These are phyloP conservation scores for Ambrosia artemisiifolia DNA, from an alignment of 129 eudicot species.

Conservation along the genomic window DNA sequence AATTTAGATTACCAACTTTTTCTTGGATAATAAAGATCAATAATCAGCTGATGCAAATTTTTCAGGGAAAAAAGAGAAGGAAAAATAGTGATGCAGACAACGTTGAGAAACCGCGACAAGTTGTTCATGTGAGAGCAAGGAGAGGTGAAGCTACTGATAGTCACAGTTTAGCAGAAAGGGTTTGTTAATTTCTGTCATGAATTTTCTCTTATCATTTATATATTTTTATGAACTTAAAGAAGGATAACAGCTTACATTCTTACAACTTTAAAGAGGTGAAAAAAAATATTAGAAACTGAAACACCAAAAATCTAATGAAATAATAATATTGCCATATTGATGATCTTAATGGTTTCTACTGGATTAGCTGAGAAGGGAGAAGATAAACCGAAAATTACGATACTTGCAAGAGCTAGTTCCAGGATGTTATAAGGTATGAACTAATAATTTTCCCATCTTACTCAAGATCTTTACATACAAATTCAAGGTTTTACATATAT, in stretches of 20 bases:
- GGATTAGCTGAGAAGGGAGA: constrained; percentile 70
- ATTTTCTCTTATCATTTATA: neutral
- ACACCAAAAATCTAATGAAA: neutral
- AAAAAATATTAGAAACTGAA: neutral
- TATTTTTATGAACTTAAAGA: neutral
- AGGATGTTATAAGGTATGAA: constrained; percentile 84
- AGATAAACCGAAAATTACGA: constrained; percentile 72
- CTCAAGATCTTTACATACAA: neutral
- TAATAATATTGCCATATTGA: neutral
- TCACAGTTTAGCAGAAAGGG: constrained; percentile 98
- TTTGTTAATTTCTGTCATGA: constrained; percentile 11
- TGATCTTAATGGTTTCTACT: neutral
- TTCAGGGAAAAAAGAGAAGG: constrained; percentile 67
- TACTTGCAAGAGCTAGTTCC: constrained; percentile 91
- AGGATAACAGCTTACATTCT: neutral
- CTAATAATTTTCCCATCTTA: neutral
- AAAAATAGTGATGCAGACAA: constrained; percentile 32
- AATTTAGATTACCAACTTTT: neutral
- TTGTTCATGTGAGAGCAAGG: constrained; percentile 96
- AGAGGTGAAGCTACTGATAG: constrained; percentile 99
- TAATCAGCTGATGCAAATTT: neutral
- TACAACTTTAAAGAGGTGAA: neutral
- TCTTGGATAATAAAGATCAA: neutral
- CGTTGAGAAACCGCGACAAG: constrained; percentile 69
- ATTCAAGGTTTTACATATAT: no score